Base-by-base conservation (phyloP, 495 filamentous ascomycete genomes). In the Staphylotrichum longicolle region DNA sequence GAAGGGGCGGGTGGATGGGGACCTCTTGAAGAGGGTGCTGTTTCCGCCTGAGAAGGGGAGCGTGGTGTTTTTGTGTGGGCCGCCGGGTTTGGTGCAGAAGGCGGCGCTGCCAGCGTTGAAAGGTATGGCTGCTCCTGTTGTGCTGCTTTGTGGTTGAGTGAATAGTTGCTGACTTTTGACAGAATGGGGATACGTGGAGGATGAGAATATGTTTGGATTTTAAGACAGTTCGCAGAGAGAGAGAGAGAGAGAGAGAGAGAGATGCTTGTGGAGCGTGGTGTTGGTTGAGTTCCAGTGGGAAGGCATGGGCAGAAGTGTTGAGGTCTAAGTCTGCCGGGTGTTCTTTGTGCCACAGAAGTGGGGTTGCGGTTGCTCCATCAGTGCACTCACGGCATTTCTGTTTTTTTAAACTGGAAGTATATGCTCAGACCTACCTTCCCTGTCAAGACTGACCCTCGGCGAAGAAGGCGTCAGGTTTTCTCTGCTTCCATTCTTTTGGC, bases 111-210 rank as follows among this genome's bases (percentile, higher is more conserved):
- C 57, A 37, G 57, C 47, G 14, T 7, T 59, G 37, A 59, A 52
- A 42, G 57, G 57, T 59, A 52, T 15, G 57, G 20, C 52, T 30
- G 1, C 2, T 12, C 7, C 32, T 5, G 33, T 54, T 46, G 20
- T 27, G 20, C 20, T 27, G 20, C 20, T 27, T 27, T 48, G 9
- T 30, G 27, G 35, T 2, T 6, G 35, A 34, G 20, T 20, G 54
- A n/a, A 6, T 45, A 0, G 7, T 45, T 0, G 48, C 48, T 59
- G 30, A 52, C 57, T 4, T 0, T 3, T n/a, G 6, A n/a, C 30
- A 59, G 57, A 59, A 42, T 59, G 57, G 57, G 57, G 57, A 3
- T 59, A 59, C 20, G 57, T 52, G 2, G 47, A 59, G 57, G 57
- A 59, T 12, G 27, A 59, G 27, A 59, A 59, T 15, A 44, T 59